phyloP scores from a whole-genome alignment of 768 basidiomycete genomes.

The Mycena vitilis region DNA sequence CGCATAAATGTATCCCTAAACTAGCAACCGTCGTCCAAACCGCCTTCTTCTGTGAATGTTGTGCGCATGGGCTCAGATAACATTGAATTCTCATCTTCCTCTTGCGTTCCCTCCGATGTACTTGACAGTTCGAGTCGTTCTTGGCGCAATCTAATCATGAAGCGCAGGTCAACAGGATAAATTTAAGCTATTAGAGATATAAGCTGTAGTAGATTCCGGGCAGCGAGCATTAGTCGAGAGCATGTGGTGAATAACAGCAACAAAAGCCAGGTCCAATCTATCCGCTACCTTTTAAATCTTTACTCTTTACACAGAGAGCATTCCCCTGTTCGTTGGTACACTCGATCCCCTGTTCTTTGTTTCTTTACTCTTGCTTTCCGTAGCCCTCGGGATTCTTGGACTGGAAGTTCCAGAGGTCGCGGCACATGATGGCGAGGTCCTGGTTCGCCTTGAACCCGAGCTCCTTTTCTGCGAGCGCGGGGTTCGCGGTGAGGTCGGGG shows the following conservation, averaged over 20 bases:
- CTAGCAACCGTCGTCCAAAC: too few relatives aligned
- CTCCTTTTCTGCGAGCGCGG: constrained; percentile 89
- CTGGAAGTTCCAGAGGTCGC: constrained; percentile 99
- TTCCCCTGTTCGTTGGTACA: not conserved
- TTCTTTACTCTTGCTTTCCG: constrained; percentile 40
- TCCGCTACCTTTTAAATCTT: too few relatives aligned
- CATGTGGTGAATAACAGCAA: too few relatives aligned
- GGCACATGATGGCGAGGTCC: constrained; percentile 92
- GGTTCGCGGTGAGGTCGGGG: constrained; percentile 95
- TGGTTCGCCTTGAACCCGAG: constrained; percentile 90
- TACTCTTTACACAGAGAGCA: too few relatives aligned
- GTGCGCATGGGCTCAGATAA: too few relatives aligned
- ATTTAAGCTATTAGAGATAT: constrained; percentile 20
- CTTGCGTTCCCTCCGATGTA: too few relatives aligned
- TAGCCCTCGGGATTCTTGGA: constrained; percentile 90
- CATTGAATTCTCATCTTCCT: too few relatives aligned
- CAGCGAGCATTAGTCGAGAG: not conserved
- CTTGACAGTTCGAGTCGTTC: too few relatives aligned
- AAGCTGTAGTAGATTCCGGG: constrained; percentile 5
- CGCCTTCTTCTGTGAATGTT: too few relatives aligned
- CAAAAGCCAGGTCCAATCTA: too few relatives aligned
- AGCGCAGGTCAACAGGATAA: not conserved
- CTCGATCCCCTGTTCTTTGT: not conserved
- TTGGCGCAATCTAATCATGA: not conserved
- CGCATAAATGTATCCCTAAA: too few relatives aligned